A percentile compares a stretch with the other conserved stretches of the same genome.
phyloP scores from a whole-genome alignment of 2,329 filamentous ascomycete species.

The Ophidiomyces ophidiicola region DNA sequence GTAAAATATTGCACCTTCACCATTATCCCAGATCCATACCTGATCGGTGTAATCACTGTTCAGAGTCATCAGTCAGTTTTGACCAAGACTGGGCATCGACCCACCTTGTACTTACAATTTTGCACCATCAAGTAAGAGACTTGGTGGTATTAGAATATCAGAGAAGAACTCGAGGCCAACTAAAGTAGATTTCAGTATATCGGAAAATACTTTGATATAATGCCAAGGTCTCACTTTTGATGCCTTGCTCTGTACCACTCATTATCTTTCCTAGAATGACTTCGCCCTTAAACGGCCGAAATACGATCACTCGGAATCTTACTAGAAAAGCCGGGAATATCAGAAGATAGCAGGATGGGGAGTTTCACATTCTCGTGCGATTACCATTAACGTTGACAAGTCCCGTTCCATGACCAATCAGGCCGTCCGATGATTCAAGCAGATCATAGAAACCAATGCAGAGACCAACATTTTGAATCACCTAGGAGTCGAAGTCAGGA shows the following conservation, averaged over 20 bases:
- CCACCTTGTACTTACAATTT: constrained; percentile 51
- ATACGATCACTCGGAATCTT: constrained; percentile 85
- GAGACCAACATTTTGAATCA: constrained; percentile 85
- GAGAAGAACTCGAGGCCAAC: constrained; percentile 87
- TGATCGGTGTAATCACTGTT: constrained; percentile 59
- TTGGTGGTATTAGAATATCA: constrained; percentile 69
- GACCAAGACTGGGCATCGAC: background rate
- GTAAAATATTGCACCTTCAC: constrained; percentile 59
- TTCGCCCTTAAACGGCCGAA: constrained; percentile 90
- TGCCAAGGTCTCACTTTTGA: constrained; percentile 46
- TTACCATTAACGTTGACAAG: constrained; percentile 87
- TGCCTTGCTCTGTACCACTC: constrained; percentile 57
- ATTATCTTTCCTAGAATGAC: constrained; percentile 77
- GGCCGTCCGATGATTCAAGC: constrained; percentile 74
- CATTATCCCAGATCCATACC: constrained; percentile 73
- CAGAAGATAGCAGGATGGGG: background rate
- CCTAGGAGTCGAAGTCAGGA: constrained; percentile 43
- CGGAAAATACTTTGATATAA: too few species aligned
- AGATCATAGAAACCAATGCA: constrained; percentile 91
- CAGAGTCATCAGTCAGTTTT: constrained; percentile 4
- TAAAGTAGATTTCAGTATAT: constrained; percentile 25
- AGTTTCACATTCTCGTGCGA: constrained; percentile 12
- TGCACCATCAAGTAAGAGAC: constrained; percentile 61
- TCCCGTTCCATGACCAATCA: constrained; percentile 86
- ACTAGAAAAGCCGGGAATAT: constrained; percentile 42